Evolutionary conservation across 2,329 filamentous ascomycete species (phyloP).

Genomic region (Fusarium vanettenii): DNA sequence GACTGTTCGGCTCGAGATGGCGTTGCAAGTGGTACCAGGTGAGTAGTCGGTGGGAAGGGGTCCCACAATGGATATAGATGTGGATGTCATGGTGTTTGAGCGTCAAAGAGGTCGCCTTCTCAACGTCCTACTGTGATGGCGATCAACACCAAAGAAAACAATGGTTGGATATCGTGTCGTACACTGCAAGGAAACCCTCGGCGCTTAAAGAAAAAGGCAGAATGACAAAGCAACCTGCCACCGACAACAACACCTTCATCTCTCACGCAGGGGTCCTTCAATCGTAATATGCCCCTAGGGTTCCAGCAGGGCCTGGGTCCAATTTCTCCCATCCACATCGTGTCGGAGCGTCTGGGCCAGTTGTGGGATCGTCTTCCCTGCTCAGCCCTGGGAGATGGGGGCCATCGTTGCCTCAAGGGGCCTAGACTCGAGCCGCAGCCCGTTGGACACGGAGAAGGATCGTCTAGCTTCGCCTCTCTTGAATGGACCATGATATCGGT

Average conservation of each 20-base stretch:
- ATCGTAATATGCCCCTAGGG: neutral
- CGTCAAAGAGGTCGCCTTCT: neutral
- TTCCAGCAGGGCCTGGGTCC: neutral
- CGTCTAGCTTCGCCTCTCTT: neutral
- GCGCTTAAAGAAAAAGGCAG: neutral
- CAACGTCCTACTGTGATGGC: neutral
- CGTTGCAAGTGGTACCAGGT: constrained; percentile 10
- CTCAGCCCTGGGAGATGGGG: constrained; percentile 5
- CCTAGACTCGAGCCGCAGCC: neutral
- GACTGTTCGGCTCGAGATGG: constrained; percentile 21
- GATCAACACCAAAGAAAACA: neutral
- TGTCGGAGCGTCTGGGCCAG: neutral
- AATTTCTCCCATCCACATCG: neutral
- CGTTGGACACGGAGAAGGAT: neutral
- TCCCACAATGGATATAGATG: constrained; percentile 22
- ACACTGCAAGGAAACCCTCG: neutral
- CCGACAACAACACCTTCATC: neutral
- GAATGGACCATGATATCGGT: neutral
- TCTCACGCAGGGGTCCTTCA: neutral
- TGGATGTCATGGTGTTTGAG: constrained; percentile 1
- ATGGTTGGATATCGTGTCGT: neutral
- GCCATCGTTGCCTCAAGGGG: constrained; percentile 9
- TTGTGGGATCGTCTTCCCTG: constrained; percentile 9
- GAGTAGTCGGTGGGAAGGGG: constrained; percentile 30
- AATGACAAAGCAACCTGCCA: neutral